Conservation (phyloP, 2,329 filamentous ascomycete genomes). For the Alternaria gansuensis region DNA sequence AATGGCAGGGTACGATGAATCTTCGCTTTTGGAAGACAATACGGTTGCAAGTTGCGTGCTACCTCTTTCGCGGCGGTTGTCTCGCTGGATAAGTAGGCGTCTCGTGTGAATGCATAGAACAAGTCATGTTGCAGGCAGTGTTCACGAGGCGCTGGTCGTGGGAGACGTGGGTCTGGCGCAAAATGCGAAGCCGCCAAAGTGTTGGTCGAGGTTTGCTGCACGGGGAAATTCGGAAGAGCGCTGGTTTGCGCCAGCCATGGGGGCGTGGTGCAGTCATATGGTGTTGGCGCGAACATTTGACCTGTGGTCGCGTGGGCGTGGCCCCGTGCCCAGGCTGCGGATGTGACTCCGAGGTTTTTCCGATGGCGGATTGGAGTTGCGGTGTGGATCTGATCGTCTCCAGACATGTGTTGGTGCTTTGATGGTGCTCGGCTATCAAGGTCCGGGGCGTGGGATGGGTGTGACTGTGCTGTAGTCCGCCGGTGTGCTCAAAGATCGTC, state of each 20-base stretch:
- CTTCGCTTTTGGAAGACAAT: constrained; percentile 3
- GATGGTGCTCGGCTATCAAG: constrained; percentile 1
- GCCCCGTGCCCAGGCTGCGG: constrained; percentile 4
- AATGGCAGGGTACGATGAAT: constrained; percentile 1
- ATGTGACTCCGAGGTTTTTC: constrained; percentile 5
- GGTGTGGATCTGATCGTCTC: constrained; percentile 8
- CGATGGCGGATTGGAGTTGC: constrained; percentile 1
- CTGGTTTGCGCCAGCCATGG: constrained; percentile 8
- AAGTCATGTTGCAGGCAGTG: constrained; percentile 24
- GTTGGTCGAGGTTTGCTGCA: constrained; percentile 12
- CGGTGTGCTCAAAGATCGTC: constrained; percentile 2
- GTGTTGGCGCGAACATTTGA: constrained; percentile 17
- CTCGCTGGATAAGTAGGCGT: constrained; percentile 20
- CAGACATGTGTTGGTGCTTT: constrained; percentile 8
- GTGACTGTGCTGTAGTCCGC: constrained; percentile 2
- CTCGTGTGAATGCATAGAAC: constrained; percentile 17
- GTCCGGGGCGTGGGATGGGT: background rate
- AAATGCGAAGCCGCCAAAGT: constrained; percentile 8
- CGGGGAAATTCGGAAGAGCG: constrained; percentile 9
- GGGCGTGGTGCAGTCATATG: constrained; percentile 13
- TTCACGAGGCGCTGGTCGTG: constrained; percentile 24
- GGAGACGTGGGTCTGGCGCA: constrained; percentile 20
- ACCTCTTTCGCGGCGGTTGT: constrained; percentile 12
- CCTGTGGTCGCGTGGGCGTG: constrained; percentile 6
- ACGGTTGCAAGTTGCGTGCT: background rate